Conservation (phyloP, 345 rosid species). For the Salix arbutifolia region DNA sequence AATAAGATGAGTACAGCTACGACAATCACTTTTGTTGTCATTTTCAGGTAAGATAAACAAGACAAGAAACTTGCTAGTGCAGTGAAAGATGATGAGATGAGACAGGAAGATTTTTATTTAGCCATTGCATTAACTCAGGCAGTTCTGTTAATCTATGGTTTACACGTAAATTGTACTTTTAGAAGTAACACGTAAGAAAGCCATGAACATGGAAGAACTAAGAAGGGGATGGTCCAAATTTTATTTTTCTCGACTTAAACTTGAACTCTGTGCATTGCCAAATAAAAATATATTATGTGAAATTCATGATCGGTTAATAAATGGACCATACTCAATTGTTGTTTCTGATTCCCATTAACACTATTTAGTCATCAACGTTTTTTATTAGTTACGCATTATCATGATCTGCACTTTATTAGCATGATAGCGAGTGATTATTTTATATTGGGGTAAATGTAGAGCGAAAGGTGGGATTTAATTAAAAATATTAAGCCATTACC, state of each 20-base stretch:
- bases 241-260: background rate
- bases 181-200: background rate
- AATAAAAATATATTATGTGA: background rate
- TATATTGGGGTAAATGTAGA: background rate
- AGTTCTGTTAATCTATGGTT: background rate
- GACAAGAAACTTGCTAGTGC: background rate
- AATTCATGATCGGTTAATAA: background rate
- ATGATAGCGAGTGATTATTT: background rate
- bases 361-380: background rate
- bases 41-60: background rate
- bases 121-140: background rate
- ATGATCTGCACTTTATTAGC: background rate
- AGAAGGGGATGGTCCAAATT: background rate
- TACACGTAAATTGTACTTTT: background rate
- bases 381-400: background rate
- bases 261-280: too few relatives aligned
- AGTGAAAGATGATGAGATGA: background rate
- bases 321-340: background rate
- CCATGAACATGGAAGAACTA: background rate
- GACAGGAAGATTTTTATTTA: background rate
- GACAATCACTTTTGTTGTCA: background rate
- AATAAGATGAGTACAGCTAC: background rate
- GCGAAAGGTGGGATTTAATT: background rate
- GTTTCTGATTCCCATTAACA: background rate
- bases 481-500: background rate